These are phyloP conservation scores for Solanum sparsipilum DNA, from an alignment of 257 asterid genomes.

Conservation along the genomic window DNA sequence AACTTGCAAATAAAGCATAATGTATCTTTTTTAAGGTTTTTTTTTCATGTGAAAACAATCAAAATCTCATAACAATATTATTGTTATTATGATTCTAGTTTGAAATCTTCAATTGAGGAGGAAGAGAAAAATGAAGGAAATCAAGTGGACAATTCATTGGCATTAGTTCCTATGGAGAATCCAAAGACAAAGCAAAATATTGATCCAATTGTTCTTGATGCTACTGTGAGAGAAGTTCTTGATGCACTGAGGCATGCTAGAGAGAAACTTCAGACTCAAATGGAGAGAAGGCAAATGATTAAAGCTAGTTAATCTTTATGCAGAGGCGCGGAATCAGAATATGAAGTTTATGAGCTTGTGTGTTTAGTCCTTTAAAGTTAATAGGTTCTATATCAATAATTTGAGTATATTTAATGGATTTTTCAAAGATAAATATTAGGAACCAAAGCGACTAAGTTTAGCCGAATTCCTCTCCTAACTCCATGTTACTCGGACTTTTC, in stretches of 20 bases:
- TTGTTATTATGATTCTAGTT: not conserved
- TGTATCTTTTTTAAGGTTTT: not conserved
- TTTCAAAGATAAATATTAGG: not conserved
- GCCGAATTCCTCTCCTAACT: too few species aligned
- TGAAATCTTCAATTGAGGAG: conserved; percentile 10
- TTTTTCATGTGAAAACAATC: not conserved
- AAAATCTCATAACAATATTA: not conserved
- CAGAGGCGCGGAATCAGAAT: not conserved
- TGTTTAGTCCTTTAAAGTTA: not conserved
- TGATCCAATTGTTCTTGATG: conserved; percentile 58
- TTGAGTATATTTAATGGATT: not conserved
- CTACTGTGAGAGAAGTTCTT: conserved; percentile 51
- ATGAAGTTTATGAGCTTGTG: not conserved
- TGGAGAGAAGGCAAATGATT: conserved; percentile 40
- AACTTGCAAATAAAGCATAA: not conserved
- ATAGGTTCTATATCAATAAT: not conserved
- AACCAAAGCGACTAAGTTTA: not conserved
- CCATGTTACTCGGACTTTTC: not conserved
- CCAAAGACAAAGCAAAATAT: conserved; percentile 9
- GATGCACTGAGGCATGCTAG: conserved; percentile 45
- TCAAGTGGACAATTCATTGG: conserved; percentile 19
- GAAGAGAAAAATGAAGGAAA: not conserved
- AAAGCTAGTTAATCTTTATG: conserved; percentile 23
- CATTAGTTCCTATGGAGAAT: conserved; percentile 25
- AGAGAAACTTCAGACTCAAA: conserved; percentile 50